phyloP scores from a whole-genome alignment of 208 protist species.

The Acanthamoeba lugdunensis region DNA sequence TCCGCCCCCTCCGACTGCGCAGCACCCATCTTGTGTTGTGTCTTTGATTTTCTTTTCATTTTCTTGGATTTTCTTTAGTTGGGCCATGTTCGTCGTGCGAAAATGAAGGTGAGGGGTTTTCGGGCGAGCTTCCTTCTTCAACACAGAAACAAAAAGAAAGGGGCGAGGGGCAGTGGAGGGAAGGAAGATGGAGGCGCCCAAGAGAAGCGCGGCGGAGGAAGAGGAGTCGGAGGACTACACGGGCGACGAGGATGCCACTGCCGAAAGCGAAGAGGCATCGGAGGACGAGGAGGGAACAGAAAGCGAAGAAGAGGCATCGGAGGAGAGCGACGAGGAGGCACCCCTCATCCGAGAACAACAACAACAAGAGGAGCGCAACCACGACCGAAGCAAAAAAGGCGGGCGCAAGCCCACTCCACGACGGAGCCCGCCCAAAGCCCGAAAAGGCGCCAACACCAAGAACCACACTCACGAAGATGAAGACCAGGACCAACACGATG shows the following conservation, averaged over 20 bases:
- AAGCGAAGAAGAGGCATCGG: not conserved
- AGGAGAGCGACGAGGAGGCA: not conserved
- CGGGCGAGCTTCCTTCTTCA: not conserved
- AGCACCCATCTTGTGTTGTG: not conserved
- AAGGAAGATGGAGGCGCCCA: not conserved
- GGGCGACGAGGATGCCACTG: not conserved
- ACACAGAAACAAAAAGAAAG: not conserved
- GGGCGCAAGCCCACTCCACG: too few relatives aligned
- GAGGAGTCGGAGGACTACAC: constrained; percentile 1
- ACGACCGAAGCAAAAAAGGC: not conserved
- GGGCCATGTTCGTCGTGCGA: not conserved
- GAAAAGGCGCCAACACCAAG: too few relatives aligned
- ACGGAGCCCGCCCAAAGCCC: too few relatives aligned
- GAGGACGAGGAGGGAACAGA: not conserved
- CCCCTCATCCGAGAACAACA: not conserved
- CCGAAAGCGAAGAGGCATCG: not conserved
- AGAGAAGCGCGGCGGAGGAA: not conserved
- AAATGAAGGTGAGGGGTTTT: not conserved
- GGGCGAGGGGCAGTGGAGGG: not conserved
- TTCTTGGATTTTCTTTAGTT: not conserved
- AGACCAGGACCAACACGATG: not conserved
- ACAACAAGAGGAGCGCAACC: not conserved
- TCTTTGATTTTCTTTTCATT: not conserved
- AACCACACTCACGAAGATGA: not conserved
- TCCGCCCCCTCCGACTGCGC: not conserved